Base-by-base conservation (phyloP, 2,329 filamentous ascomycete genomes). In the Botrytis aclada region DNA sequence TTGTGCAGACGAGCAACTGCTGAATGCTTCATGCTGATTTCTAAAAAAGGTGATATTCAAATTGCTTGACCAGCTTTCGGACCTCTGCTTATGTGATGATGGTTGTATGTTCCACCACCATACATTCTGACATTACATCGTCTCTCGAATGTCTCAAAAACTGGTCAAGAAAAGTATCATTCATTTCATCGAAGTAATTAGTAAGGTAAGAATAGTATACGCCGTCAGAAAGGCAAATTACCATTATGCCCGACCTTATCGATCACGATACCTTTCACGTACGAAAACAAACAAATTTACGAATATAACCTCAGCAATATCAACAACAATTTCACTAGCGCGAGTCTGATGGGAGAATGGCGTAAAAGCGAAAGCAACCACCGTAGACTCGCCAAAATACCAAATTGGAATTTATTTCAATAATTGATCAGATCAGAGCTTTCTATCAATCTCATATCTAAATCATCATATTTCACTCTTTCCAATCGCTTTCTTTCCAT, bases 61-160 rank as follows among this genome's bases (percentile, higher is more conserved):
- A 63, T 63, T 63, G 16, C 37, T 41, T 63, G 60, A 63, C 60
- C 60, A 65, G 43, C 63, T 51, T 20, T 54, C 34, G 41, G 10
- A 41, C 32, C 37, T 39, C 62, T 45, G 43, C 47, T 71, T 70
- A 62, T 66, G 65, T 67, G 65, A 67, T 56, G 64, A 54, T 54
- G 45, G 65, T 56, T 67, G 65, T n/a, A 56, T 54, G 34, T 54
- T 67, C 45, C 64, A 67, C 64, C 45, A 39, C 64, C 34, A 56
- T 66, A 54, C 64, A 39, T 29, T 41, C 45, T 54, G 34, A 41
- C 45, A 67, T 67, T 67, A 67, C 45, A 67, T 67, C n/a, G 47
- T 67, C n/a, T 67, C 29, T 47, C 60, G 61, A 67, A 72, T 72
- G 70, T 72, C 70, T 72, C 54, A 72, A 72, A 69, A 51, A 39